phyloP scores from a whole-genome alignment of 495 filamentous ascomycete species.

The Astrothelium subdiscretum region DNA sequence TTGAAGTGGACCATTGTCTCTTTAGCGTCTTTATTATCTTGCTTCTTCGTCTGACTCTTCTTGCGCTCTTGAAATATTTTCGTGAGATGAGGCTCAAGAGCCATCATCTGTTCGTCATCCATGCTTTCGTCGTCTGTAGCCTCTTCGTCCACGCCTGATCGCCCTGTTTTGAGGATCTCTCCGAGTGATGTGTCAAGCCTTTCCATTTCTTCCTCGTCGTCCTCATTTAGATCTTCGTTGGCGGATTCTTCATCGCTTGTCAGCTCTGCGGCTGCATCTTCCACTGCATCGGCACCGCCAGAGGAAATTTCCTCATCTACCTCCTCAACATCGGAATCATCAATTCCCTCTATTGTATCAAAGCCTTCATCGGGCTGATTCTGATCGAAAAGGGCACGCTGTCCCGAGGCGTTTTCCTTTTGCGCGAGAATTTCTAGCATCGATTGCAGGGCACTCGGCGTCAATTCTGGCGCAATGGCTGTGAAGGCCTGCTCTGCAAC shows the following conservation, averaged over 20 bases:
- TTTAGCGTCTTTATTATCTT: slow-evolving; percentile 74
- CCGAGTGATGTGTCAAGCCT: slow-evolving; percentile 16
- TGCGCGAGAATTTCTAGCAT: slow-evolving; percentile 53
- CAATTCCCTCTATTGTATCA: slow-evolving; percentile 43
- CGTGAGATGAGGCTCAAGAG: slow-evolving; percentile 65
- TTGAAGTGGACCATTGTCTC: slow-evolving; percentile 93
- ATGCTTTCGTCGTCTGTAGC: slow-evolving; percentile 45
- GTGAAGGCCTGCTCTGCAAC: slow-evolving; percentile 79
- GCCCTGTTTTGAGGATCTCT: slow-evolving; percentile 14
- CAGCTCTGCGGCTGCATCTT: slow-evolving; percentile 22
- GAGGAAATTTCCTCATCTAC: slow-evolving; percentile 38
- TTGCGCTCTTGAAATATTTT: slow-evolving; percentile 72
- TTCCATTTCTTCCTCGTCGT: slow-evolving; percentile 20
- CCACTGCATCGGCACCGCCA: slow-evolving; percentile 26
- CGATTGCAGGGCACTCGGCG: slow-evolving; percentile 58
- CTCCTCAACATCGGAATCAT: slow-evolving; percentile 35
- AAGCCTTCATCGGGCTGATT: slow-evolving; percentile 54
- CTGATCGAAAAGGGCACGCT: slow-evolving; percentile 75
- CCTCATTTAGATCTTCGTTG: slow-evolving; percentile 5
- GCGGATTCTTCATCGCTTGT: slow-evolving; percentile 9
- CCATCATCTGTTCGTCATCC: slow-evolving; percentile 93
- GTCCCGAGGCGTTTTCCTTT: slow-evolving; percentile 70
- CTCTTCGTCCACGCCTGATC: slow-evolving; percentile 1
- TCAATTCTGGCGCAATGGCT: slow-evolving; percentile 60
- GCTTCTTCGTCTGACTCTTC: slow-evolving; percentile 49